These are phyloP conservation scores for Isoetes taiwanensis DNA, from an alignment of 75 land plant species.

Conservation along the genomic window DNA sequence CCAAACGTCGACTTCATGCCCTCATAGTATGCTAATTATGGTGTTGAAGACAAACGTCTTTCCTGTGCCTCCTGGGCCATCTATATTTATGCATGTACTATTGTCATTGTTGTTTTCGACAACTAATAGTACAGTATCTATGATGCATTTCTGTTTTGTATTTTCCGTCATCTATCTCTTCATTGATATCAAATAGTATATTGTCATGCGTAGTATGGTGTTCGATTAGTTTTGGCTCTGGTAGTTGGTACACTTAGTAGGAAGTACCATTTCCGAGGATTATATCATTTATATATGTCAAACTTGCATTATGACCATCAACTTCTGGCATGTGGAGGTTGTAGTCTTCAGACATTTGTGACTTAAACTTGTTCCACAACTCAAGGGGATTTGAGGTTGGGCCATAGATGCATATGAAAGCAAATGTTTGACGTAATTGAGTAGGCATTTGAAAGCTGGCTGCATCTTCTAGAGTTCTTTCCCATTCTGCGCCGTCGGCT, in stretches of 20 bases:
- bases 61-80: not conserved
- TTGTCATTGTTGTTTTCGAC: not conserved
- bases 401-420: not conserved
- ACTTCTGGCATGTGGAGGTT: no score
- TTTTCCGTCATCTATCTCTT: not conserved
- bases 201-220: not conserved
- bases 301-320: no score
- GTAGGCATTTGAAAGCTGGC: not conserved
- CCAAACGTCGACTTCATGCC: no score
- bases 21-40: no score
- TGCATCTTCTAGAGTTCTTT: not conserved
- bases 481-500: not conserved
- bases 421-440: no score
- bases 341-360: no score
- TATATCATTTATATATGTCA: not conserved
- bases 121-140: no score
- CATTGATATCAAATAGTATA: no score
- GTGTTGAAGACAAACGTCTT: not conserved
- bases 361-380: not conserved
- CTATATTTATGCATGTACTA: not conserved
- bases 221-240: not conserved
- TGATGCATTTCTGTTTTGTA: not conserved
- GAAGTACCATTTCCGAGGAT: not conserved
- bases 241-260: not conserved
- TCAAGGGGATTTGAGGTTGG: not conserved